Base-by-base conservation (phyloP, 164 flowering plant genomes). In the Saururus chinensis region DNA sequence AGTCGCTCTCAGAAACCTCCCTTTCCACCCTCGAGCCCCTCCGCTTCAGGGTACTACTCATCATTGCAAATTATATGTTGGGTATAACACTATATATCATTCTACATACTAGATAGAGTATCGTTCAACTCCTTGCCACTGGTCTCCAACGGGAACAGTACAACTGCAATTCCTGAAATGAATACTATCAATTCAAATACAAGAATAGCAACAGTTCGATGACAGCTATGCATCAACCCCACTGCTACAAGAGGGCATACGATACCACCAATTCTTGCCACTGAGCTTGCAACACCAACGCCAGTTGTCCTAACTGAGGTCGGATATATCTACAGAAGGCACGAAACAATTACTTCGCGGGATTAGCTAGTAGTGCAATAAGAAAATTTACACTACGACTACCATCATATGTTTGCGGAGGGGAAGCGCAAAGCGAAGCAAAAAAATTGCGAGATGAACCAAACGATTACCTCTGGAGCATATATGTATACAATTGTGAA, bases 191-290 rank as follows among this genome's bases (percentile, higher is more conserved):
- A 35, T 68, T 73, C 88, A 64, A 92, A 92, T 4, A 88, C 53
- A 40, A 81, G 0, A 19, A 87, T 73, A 10, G 98, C 63, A 37
- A 79, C 70, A 35, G 82, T 81, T 72, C 75, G 90, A 74, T 85
- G 95, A 61, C 98, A 92, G 25, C 81, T 79, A 45, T 79, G 80
- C 16, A 84, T 77, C 64, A 89, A 64, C 51, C 81, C 82, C 16
- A 92, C 88, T 25, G 98, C 96, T 51, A 92, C 89, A 49, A 88
- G 84, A 40, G 98, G 98, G 62, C 96, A 88, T 21, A 84, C 9
- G 73, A 92, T 80, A 12, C 96, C 96, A 17, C 93, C 95, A 23
- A 91, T 81, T 73, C 88, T 82, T 68, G 87, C 96, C 40, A 88
- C 69, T 20, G 89, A 68, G 70, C 82, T 82, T 9, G 82, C 89